Base-by-base conservation (phyloP, 2,329 filamentous ascomycete species). In the Bipolaris sorokiniana region DNA sequence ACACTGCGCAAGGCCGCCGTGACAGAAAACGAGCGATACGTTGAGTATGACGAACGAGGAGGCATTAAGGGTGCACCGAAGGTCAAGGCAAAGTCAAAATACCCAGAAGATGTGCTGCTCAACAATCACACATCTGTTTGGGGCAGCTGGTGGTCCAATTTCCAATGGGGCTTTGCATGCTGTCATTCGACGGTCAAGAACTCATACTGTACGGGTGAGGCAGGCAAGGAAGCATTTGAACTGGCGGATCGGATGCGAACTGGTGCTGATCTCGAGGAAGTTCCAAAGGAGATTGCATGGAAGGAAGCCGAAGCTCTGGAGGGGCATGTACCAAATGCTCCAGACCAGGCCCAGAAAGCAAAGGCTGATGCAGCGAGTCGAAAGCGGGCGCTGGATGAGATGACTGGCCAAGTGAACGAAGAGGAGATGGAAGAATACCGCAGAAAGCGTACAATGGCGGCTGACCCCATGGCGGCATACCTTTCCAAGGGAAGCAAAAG, bases 121-220 rank as follows among this genome's bases (percentile, higher is more conserved):
- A 94, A 96, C 80, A 99, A 99, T 71, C 95, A 99, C 78, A 92
- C 87, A 3, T 89, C 90, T 0, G 89, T 97, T 3, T 99, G 92
- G 91, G 95, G 95, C 47, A 97, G 92, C 70, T 99, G 95, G 95
- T 99, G 95, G 95, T 86, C 88, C 51, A 88, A 91, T 71, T 98
- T 97, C 79, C 86, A 89, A 77, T 99, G 95, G 95, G 95, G 95
- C 1, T 99, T 97, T 77, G 86, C 90, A 20, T 99, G 95, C 77
- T 99, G 95, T 80, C 92, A 96, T 75, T 97, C 92, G 0, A 89
- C 88, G 20, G 86, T 96, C 61, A 97, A 96, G 79, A 98, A 99
- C 77, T 97, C 92, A 70, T 99, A 98, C 72, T 99, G 95, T 76
- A 98, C 94, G 0, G 95, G 95, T 23, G 91, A 95, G 59, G 91